These are phyloP conservation scores for Insectozyma bohioensis DNA, from an alignment of 1,139 yeast species.

Conservation along the genomic window DNA sequence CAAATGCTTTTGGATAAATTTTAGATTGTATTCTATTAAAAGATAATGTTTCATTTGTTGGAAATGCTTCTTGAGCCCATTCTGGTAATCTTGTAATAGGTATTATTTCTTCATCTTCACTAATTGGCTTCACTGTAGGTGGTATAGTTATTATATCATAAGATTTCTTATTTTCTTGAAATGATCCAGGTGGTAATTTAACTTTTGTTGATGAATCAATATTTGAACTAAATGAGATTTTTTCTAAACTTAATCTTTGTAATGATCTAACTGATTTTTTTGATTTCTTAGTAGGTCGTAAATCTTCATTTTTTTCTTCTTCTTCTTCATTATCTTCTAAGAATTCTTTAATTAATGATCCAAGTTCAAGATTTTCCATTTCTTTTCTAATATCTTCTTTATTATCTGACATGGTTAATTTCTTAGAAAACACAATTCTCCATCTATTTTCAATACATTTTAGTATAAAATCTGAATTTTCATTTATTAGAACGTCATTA, in stretches of 20 bases:
- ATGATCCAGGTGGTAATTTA: conserved; percentile 79
- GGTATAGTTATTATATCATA: conserved; percentile 93
- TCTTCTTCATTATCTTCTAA: too few species aligned
- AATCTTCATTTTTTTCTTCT: conserved; percentile 19
- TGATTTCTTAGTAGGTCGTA: conserved; percentile 14
- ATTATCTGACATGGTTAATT: conserved; percentile 21
- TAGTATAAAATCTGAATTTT: conserved; percentile 50
- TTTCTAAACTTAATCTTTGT: conserved; percentile 59
- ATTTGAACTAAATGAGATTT: conserved; percentile 61
- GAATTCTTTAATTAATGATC: conserved; percentile 28
- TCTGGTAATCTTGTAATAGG: conserved; percentile 65
- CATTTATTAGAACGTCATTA: conserved; percentile 50
- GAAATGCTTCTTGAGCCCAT: conserved; percentile 83
- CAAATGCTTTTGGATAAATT: conserved; percentile 76
- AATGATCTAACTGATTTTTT: conserved; percentile 38
- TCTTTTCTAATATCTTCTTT: conserved; percentile 31
- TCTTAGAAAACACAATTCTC: conserved; percentile 55
- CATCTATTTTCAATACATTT: conserved; percentile 52
- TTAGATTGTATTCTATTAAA: conserved; percentile 84
- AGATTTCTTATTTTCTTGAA: conserved; percentile 65
- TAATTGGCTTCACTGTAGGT: conserved; percentile 54
- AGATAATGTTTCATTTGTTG: conserved; percentile 59
- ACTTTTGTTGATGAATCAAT: conserved; percentile 69
- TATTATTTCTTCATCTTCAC: conserved; percentile 51
- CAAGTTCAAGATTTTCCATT: conserved; percentile 24